Base-by-base conservation (phyloP, 345 rosid genomes). In the Eutrema yunnanense region DNA sequence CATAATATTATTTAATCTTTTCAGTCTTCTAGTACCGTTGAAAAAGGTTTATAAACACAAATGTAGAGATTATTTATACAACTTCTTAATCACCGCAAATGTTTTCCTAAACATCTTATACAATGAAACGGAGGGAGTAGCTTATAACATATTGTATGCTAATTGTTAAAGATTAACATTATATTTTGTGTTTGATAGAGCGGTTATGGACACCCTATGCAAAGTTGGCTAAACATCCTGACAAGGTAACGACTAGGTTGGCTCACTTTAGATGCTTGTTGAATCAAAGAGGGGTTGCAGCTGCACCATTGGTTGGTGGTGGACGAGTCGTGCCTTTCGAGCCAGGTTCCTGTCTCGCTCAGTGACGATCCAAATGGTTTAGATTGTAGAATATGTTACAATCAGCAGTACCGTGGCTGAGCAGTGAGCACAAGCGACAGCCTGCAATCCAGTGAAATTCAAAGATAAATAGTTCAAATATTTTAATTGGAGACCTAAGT, bases 271-370 rank as follows among this genome's bases (percentile, higher is more conserved):
- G 96, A 78, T 89, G 96, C 59, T 74, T 89, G 70, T 59, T 89
- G 69, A 84, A 87, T 83, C 80, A 82, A 81, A 79, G 96, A 79
- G 92, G 92, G 70, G 76, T 89, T 33, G 87, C 88, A 11, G 95
- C 95, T 46, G 86, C 86, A 60, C 90, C 92, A 5, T 29, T 86
- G 51, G 66, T 49, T 29, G 87, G 81, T 62, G 78, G n/a, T 0
- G 90, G 90, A 19, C 81, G 88, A 54, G 75, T 16, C 14, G 82
- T 78, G 5, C 92, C 93, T 32, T 27, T 16, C 6, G 86, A 73
- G 52, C 90, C 94, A 52, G 90, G 86, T 74, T 88, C 93, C 44
- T 88, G 93, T 78, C 76, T 82, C 59, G 48, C 26, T 6, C 89
- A 86, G 72, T 83, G 78, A 82, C 6, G 33, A 34, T n/a, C 38